Evolutionary conservation across 2,329 filamentous ascomycete genomes (phyloP), one percentile per base, ranked within the genome.

Genomic region (Pseudocercospora musae): DNA sequence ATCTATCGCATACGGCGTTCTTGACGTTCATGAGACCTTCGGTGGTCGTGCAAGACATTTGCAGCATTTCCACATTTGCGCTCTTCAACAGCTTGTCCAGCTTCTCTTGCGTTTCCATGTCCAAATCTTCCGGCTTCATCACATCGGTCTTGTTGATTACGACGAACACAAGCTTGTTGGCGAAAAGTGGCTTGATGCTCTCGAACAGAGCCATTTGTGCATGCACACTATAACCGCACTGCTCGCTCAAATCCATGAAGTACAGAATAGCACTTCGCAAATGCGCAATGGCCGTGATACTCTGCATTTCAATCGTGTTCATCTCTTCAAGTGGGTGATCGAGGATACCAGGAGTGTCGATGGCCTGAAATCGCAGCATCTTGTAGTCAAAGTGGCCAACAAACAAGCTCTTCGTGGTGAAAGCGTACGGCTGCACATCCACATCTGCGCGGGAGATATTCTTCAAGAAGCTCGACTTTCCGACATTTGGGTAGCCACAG

Each of bases 271-370:
- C 94, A 46, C 93, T 96, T 72, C 94, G 87, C 75, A 99, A 83
- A 82, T 99, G 96, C 57, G 95, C 95, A 80, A 99, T 96, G 10
- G 96, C 95, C 18, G 94, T 98, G 70, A 99, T 97, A 65, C 90
- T 90, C 82, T 98, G 95, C 92, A 98, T 98, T 80, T 99, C 95
- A 75, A 99, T 99, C 3, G 95, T 98, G 81, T 97, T 96, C 95
- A 98, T 99, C 81, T 98, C 95, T 79, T 98, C 95, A 8, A 99
- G 86, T 37, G 94, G 93, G 77, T 99, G 95, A 72, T 99, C 95
- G 64, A 99, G 82, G 70, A 99, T 96, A 83, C 95, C 95, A n/a
- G 94, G 94, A 10, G 95, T 99, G 79, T 99, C 95, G 71, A 99
- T 97, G 27, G 92, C 93, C 80, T 93, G 90, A 80, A 92, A 92